These are phyloP conservation scores for Nyctanthes arbortristis DNA, from an alignment of 257 asterid genomes.

Conservation along the genomic window DNA sequence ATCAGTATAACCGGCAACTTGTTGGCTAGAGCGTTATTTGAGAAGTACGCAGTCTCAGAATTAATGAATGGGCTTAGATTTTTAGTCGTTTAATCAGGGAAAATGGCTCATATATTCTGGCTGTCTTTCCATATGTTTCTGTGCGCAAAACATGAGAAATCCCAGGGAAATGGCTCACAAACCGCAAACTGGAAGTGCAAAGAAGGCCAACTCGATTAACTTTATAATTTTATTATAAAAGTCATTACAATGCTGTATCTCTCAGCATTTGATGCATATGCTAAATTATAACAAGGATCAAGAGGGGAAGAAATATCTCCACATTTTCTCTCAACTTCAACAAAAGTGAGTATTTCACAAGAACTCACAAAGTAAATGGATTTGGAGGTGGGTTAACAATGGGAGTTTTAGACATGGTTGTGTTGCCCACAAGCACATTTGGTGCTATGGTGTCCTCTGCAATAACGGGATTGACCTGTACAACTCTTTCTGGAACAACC, in stretches of 20 bases:
- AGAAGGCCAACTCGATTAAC: not conserved
- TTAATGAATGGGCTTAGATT: no score
- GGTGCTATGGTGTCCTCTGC: constrained; percentile 62
- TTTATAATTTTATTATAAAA: constrained; percentile 5
- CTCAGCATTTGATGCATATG: not conserved
- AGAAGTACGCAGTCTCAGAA: no score
- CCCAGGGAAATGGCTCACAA: not conserved
- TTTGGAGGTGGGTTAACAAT: constrained; percentile 57
- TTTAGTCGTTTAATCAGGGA: no score
- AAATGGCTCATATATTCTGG: no score
- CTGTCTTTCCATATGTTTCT: no score
- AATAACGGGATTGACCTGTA: constrained; percentile 67
- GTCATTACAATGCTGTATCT: constrained; percentile 3
- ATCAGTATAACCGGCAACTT: no score
- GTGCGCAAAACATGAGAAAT: not conserved
- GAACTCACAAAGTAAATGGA: constrained; percentile 61
- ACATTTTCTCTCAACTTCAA: constrained; percentile 29
- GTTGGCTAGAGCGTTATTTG: no score
- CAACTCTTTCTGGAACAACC: constrained; percentile 80
- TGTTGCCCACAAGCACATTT: constrained; percentile 53
- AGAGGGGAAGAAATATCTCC: constrained; percentile 15
- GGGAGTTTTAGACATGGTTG: constrained; percentile 60
- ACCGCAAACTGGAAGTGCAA: not conserved
- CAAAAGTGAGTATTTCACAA: not conserved
- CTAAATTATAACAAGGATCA: not conserved